Conservation (phyloP, 2,329 filamentous ascomycete genomes). For the Bimuria novae-zelandiae region DNA sequence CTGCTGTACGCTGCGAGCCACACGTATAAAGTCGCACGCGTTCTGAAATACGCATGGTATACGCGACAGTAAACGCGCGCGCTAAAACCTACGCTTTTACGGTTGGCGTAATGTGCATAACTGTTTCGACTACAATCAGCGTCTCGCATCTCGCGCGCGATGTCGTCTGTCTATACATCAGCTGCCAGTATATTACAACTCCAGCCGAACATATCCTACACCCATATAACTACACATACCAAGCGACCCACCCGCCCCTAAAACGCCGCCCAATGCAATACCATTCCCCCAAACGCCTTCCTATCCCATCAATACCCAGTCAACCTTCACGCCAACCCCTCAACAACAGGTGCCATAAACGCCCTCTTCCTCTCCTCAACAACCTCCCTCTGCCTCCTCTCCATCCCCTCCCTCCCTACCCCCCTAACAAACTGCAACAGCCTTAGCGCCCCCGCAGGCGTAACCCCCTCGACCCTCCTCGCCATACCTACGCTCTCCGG, state of each 20-base stretch:
- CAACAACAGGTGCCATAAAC: constrained; percentile 22
- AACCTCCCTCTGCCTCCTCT: constrained; percentile 33
- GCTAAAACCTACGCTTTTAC: too few species aligned
- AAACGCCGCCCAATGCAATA: constrained; percentile 19
- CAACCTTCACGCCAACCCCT: constrained; percentile 8
- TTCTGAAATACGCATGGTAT: too few species aligned
- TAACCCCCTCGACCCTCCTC: constrained; percentile 79
- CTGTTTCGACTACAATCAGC: too few species aligned
- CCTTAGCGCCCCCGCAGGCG: constrained; percentile 55
- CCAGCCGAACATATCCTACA: too few species aligned
- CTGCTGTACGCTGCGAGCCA: too few species aligned
- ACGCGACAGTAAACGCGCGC: too few species aligned
- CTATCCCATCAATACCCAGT: neutral
- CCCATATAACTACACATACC: neutral
- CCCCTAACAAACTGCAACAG: constrained; percentile 67
- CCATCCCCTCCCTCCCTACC: constrained; percentile 39
- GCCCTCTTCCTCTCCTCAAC: constrained; percentile 36
- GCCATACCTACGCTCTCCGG: constrained; percentile 91
- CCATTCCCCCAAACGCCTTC: neutral
- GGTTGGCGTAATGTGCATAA: too few species aligned
- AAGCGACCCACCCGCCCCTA: neutral
- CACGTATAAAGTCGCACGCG: too few species aligned
- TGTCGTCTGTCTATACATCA: too few species aligned
- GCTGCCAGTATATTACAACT: too few species aligned
- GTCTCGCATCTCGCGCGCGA: too few species aligned